phyloP scores from a whole-genome alignment of 75 land plant genomes.

The Cupressus sempervirens region DNA sequence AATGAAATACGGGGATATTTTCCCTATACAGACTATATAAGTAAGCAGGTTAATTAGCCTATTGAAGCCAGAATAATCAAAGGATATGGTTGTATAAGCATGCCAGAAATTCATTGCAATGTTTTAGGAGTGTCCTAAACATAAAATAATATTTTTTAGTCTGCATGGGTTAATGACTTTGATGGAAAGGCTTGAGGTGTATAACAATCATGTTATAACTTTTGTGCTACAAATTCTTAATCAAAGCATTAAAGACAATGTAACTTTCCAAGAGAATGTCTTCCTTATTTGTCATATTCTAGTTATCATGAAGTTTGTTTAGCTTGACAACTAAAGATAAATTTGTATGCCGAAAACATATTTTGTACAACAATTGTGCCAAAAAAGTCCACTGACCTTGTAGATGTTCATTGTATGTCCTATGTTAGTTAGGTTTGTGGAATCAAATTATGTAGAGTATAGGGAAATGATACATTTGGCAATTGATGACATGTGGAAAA shows the following conservation, averaged over 20 bases:
- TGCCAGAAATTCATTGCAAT: constrained; percentile 86
- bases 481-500: constrained; percentile 99
- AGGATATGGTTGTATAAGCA: constrained; percentile 77
- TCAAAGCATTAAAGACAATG: constrained; percentile 80
- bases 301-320: constrained; percentile 83
- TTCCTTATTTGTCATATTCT: constrained; percentile 86
- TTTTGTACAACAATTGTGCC: constrained; percentile 94
- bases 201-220: constrained; percentile 67
- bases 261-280: constrained; percentile 89
- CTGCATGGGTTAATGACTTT: constrained; percentile 91
- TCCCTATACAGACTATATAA: too few relatives aligned
- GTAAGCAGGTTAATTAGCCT: constrained; percentile 75
- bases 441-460: constrained; percentile 94
- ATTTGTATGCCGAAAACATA: constrained; percentile 92
- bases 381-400: constrained; percentile 74
- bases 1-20: too few relatives aligned
- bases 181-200: constrained; percentile 91
- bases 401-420: constrained; percentile 99
- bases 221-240: constrained; percentile 81
- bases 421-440: constrained; percentile 85
- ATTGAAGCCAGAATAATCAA: constrained; percentile 86
- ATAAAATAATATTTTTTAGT: constrained; percentile 60
- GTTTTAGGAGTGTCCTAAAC: constrained; percentile 83
- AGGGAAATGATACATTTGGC: constrained; percentile 99
- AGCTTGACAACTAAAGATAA: constrained; percentile 71